These are phyloP conservation scores for Penicillium sp. DNA, from an alignment of 2,329 filamentous ascomycete species.

Conservation along the genomic window DNA sequence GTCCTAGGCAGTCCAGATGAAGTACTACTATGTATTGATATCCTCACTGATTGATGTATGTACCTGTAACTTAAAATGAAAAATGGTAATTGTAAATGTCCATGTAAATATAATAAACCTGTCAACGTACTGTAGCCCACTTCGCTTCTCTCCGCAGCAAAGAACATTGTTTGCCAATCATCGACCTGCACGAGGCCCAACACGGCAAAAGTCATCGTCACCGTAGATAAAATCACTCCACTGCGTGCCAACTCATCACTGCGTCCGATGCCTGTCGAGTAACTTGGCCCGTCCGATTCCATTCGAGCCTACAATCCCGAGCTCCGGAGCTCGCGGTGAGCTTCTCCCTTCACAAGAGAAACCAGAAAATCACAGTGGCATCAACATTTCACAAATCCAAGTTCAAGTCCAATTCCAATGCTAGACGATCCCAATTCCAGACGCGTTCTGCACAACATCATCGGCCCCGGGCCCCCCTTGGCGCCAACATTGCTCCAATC, in stretches of 20 bases:
- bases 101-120: not conserved
- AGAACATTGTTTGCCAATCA: constrained; percentile 8
- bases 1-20: too few relatives aligned
- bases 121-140: constrained; percentile 1
- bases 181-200: constrained; percentile 27
- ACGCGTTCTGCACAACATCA: constrained; percentile 37
- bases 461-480: constrained; percentile 21
- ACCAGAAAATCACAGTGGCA: too few relatives aligned
- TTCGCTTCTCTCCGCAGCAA: not conserved
- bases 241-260: constrained; percentile 74
- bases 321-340: not conserved
- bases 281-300: constrained; percentile 20
- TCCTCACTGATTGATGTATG: not conserved
- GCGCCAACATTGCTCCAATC: constrained; percentile 21
- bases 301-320: constrained; percentile 3
- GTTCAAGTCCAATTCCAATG: not conserved
- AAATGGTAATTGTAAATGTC: too few relatives aligned
- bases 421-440: constrained; percentile 16
- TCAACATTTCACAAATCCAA: not conserved
- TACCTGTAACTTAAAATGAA: too few relatives aligned
- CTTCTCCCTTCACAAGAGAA: not conserved
- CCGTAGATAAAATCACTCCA: constrained; percentile 34
- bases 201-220: constrained; percentile 21
- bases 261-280: constrained; percentile 60
- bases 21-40: not conserved